These are phyloP conservation scores for Nematodospora anomalae DNA, from an alignment of 1,139 yeast genomes.

Conservation along the genomic window DNA sequence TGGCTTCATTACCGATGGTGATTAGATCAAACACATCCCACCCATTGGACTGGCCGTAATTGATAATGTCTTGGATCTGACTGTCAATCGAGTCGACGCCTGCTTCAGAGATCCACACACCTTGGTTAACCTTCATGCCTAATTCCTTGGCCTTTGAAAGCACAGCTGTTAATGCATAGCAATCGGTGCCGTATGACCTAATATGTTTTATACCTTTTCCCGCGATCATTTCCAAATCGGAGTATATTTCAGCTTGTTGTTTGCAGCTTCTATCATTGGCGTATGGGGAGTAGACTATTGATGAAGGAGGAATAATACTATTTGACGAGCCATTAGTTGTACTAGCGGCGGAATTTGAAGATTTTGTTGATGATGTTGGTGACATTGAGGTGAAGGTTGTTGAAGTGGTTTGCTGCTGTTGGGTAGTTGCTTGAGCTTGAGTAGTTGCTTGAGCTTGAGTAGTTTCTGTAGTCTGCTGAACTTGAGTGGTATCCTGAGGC, in stretches of 20 bases:
- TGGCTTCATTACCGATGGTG: slow-evolving; percentile 87
- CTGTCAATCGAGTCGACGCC: slow-evolving; percentile 72
- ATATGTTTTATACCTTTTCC: slow-evolving; percentile 62
- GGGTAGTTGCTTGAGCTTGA: slow-evolving; percentile 10
- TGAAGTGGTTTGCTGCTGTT: slow-evolving; percentile 14
- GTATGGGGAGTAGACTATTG: slow-evolving; percentile 82
- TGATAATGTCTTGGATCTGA: slow-evolving; percentile 55
- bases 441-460: slow-evolving; percentile 6
- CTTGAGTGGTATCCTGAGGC: slow-evolving; percentile 2
- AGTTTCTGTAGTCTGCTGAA: slow-evolving; percentile 11
- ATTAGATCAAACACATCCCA: slow-evolving; percentile 75
- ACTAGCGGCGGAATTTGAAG: background rate
- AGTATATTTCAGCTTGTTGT: slow-evolving; percentile 46
- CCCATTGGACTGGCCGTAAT: slow-evolving; percentile 48
- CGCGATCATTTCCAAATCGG: slow-evolving; percentile 60
- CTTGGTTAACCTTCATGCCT: slow-evolving; percentile 79
- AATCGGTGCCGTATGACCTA: slow-evolving; percentile 85
- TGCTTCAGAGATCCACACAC: slow-evolving; percentile 67
- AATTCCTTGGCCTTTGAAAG: slow-evolving; percentile 58
- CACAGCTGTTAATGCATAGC: slow-evolving; percentile 65
- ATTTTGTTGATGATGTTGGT: slow-evolving; percentile 2
- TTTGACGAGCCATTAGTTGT: slow-evolving; percentile 11
- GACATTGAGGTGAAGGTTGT: slow-evolving; percentile 13
- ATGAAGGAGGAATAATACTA: slow-evolving; percentile 43
- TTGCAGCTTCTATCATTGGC: slow-evolving; percentile 68